phyloP scores from a whole-genome alignment of 148 eudicot species.

The Spergularia marina region DNA sequence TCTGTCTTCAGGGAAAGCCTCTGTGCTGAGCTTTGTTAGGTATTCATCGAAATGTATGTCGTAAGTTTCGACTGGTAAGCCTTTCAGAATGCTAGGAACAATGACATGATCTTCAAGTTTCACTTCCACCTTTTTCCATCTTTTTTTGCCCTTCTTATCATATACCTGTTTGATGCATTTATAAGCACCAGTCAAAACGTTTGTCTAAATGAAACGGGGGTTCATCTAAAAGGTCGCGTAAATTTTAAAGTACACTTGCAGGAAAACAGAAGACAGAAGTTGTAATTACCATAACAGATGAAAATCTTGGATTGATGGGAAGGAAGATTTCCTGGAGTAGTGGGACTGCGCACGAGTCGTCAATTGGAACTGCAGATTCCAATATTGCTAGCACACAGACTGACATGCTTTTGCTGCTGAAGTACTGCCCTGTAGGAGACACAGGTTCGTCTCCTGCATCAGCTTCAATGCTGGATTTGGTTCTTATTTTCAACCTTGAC shows the following conservation, averaged over 20 bases:
- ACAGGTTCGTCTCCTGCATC: conserved; percentile 42
- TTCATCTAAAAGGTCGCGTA: no score
- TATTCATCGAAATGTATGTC: conserved; percentile 47
- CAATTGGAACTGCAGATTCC: conserved; percentile 46
- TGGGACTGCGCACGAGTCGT: conserved; percentile 34
- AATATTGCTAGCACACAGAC: conserved; percentile 42
- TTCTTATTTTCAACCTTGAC: conserved; percentile 18
- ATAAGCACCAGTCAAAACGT: not conserved
- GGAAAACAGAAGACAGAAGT: not conserved
- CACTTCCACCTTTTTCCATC: conserved; percentile 73
- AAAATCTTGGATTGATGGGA: conserved; percentile 61
- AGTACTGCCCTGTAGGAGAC: conserved; percentile 66
- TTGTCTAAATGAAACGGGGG: no score
- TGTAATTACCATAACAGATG: conserved; percentile 55
- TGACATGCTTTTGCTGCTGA: conserved; percentile 58
- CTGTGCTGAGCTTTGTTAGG: conserved; percentile 45
- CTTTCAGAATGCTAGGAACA: conserved; percentile 40
- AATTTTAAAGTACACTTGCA: not conserved
- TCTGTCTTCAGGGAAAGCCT: conserved; percentile 43
- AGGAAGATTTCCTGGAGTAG: conserved; percentile 46
- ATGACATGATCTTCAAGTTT: conserved; percentile 51
- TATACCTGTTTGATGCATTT: conserved; percentile 33
- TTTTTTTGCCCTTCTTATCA: conserved; percentile 45
- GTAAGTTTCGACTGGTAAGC: conserved; percentile 33
- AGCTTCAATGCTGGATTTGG: not conserved